Percentiles rank a stretch among this genome's conserved stretches.
Conservation (phyloP, 2,329 filamentous ascomycete species). For the Stenocarpella maydis region DNA sequence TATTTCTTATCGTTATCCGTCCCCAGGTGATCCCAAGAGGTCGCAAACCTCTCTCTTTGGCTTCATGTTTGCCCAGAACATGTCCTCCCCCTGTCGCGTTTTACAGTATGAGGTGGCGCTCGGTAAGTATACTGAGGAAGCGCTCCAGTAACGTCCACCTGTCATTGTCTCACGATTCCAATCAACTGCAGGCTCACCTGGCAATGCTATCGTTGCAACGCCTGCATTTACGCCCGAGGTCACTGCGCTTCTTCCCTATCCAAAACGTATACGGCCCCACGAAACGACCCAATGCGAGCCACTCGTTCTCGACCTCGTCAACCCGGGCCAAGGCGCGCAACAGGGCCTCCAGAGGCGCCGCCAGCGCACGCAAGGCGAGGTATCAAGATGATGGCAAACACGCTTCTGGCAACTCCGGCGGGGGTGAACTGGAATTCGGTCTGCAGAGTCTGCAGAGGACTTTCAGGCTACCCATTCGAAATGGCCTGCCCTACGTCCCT, state of each 20-base stretch:
- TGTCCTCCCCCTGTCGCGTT: background rate
- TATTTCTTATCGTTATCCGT: no score
- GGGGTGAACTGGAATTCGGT: background rate
- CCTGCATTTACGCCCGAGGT: background rate
- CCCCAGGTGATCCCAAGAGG: no score
- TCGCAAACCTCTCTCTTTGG: no score
- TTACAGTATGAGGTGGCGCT: constrained; percentile 14
- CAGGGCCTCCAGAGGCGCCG: background rate
- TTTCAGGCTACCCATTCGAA: no score
- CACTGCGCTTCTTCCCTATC: background rate
- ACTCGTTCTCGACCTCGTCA: background rate
- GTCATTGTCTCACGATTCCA: background rate
- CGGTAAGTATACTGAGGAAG: background rate
- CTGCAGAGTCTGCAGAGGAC: background rate
- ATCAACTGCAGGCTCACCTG: background rate
- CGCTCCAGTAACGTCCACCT: no score
- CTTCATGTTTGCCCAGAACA: background rate
- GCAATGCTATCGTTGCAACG: background rate
- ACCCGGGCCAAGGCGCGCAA: no score
- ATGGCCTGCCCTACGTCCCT: no score
- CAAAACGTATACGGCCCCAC: background rate
- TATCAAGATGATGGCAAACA: background rate
- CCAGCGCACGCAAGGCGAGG: background rate
- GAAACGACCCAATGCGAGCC: background rate
- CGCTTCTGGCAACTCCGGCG: no score